These are phyloP conservation scores for Jatropha multifida DNA, from an alignment of 441 rosid genomes.

Conservation along the genomic window DNA sequence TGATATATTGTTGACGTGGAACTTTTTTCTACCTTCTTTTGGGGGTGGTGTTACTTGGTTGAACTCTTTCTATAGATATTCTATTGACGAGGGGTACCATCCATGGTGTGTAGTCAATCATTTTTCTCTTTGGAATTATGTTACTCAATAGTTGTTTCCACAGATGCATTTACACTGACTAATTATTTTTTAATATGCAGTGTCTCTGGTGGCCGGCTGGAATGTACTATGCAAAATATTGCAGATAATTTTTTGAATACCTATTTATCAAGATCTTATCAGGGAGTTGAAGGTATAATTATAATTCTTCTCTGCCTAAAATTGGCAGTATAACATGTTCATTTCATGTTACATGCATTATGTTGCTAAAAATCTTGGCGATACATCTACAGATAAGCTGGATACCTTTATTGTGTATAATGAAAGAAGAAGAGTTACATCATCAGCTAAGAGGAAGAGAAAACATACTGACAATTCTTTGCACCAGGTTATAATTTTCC, in stretches of 20 bases:
- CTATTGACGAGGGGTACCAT: background rate
- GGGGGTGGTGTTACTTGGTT: background rate
- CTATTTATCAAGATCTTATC: slow-evolving; percentile 62
- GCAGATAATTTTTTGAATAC: slow-evolving; percentile 78
- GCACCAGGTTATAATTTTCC: slow-evolving; percentile 70
- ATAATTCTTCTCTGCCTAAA: slow-evolving; percentile 12
- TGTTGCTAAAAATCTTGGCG: slow-evolving; percentile 15
- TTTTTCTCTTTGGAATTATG: slow-evolving; percentile 5
- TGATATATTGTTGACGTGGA: background rate
- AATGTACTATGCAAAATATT: slow-evolving; percentile 98
- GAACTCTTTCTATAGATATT: background rate
- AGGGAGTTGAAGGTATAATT: slow-evolving; percentile 64
- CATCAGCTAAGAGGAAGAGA: slow-evolving; percentile 92
- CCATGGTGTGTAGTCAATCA: background rate
- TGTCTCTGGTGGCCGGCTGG: slow-evolving; percentile 87
- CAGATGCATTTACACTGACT: slow-evolving; percentile 12
- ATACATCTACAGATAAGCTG: slow-evolving; percentile 51
- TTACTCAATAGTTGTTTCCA: background rate
- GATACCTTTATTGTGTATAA: slow-evolving; percentile 85
- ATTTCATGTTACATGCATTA: background rate
- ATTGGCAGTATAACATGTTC: slow-evolving; percentile 3
- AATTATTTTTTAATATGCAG: slow-evolving; percentile 37
- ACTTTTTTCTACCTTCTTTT: background rate
- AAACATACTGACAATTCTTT: slow-evolving; percentile 55
- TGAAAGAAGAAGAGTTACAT: slow-evolving; percentile 82